These are phyloP conservation scores for Suhomyces taliae DNA, from an alignment of 1,139 yeast species.

Conservation along the genomic window DNA sequence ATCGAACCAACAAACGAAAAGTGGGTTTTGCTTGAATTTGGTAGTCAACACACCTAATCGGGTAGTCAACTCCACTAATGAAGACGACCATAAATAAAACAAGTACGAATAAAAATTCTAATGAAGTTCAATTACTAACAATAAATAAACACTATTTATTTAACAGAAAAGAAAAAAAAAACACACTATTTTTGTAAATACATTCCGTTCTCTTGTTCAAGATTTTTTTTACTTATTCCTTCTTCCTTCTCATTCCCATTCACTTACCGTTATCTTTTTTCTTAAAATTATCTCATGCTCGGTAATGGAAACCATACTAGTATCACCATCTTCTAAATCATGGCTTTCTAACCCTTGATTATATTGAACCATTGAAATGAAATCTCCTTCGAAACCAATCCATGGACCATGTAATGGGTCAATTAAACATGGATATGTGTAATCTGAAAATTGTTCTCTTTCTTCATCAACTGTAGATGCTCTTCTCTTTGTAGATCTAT, in stretches of 20 bases:
- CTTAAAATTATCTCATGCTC: slow-evolving; percentile 29
- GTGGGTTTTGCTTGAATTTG: too few relatives aligned
- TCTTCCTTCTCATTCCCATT: slow-evolving; percentile 39
- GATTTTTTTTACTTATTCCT: background rate
- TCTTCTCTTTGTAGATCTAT: slow-evolving; percentile 22
- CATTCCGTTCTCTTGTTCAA: too few relatives aligned
- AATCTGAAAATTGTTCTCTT: slow-evolving; percentile 50
- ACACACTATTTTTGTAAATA: too few relatives aligned
- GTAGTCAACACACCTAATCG: too few relatives aligned
- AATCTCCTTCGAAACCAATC: slow-evolving; percentile 58
- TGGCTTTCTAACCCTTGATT: slow-evolving; percentile 14
- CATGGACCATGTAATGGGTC: slow-evolving; percentile 58
- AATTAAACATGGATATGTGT: slow-evolving; percentile 49
- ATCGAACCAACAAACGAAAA: too few relatives aligned
- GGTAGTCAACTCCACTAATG: too few relatives aligned
- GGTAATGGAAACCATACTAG: slow-evolving; percentile 20
- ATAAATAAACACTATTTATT: too few relatives aligned
- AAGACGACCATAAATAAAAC: too few relatives aligned
- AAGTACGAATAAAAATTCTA: too few relatives aligned
- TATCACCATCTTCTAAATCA: slow-evolving; percentile 26
- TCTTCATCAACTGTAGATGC: slow-evolving; percentile 57
- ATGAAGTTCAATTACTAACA: too few relatives aligned
- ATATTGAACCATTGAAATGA: slow-evolving; percentile 41
- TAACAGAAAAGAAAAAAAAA: too few relatives aligned
- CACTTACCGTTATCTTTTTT: slow-evolving; percentile 39